Evolutionary conservation across 2,329 filamentous ascomycete species (phyloP).

Genomic region (Alternaria ventricosa): DNA sequence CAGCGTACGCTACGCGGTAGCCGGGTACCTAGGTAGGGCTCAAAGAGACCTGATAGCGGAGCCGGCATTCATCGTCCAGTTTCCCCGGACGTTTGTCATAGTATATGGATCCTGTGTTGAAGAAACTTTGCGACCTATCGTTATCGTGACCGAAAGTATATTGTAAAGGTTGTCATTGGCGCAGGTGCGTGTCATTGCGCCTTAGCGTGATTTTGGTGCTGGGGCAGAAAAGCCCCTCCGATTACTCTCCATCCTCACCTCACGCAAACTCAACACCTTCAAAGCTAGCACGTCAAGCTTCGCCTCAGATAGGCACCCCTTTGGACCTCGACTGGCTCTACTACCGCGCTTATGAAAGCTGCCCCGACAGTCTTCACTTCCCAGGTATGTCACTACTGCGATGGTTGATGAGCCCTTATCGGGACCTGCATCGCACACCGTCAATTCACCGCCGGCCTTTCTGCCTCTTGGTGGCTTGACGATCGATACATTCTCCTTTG

Average conservation of each 20-base stretch:
- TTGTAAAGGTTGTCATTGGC: background rate
- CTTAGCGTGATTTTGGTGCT: background rate
- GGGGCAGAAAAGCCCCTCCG: constrained; percentile 1
- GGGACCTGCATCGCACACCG: constrained; percentile 35
- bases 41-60: constrained; percentile 12
- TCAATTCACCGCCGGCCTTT: constrained; percentile 29
- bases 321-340: constrained; percentile 34
- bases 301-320: constrained; percentile 20
- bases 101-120: background rate
- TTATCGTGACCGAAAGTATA: constrained; percentile 1
- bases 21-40: constrained; percentile 9
- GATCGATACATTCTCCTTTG: constrained; percentile 10
- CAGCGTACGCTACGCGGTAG: constrained; percentile 2
- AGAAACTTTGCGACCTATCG: constrained; percentile 1
- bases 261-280: background rate
- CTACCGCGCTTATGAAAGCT: constrained; percentile 57
- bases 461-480: constrained; percentile 10
- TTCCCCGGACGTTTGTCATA: background rate
- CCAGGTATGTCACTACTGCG: constrained; percentile 53
- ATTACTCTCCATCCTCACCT: constrained; percentile 1
- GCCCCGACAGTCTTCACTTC: constrained; percentile 60
- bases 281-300: background rate
- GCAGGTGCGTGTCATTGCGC: constrained; percentile 1
- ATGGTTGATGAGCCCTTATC: constrained; percentile 36
- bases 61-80: background rate